A percentile compares a stretch with the other conserved stretches of the same genome.
Evolutionary conservation across 2,329 filamentous ascomycete genomes (phyloP).

Genomic region (Clarireedia sp.): DNA sequence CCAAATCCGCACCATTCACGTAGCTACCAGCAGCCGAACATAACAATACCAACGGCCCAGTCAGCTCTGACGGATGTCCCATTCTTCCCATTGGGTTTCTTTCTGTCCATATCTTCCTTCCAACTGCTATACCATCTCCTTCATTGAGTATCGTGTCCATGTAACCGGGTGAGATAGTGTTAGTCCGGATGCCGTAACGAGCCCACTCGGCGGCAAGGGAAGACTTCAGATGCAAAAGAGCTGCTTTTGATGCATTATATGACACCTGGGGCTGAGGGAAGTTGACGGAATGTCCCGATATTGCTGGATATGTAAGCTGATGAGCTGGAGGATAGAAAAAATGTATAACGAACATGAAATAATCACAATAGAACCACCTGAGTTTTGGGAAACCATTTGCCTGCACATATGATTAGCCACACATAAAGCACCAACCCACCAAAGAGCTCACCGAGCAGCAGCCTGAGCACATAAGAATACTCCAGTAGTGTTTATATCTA

Average conservation of each 20-base stretch:
- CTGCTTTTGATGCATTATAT: constrained; percentile 68
- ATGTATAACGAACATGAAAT: constrained; percentile 39
- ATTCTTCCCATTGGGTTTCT: constrained; percentile 58
- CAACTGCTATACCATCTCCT: constrained; percentile 47
- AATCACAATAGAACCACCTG: constrained; percentile 55
- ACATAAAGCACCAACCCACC: too few relatives aligned
- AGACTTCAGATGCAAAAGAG: constrained; percentile 53
- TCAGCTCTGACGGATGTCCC: constrained; percentile 55
- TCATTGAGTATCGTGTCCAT: constrained; percentile 59
- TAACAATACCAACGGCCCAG: constrained; percentile 53
- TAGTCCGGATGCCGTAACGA: constrained; percentile 60
- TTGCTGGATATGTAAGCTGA: constrained; percentile 43
- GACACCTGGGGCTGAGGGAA: constrained; percentile 54
- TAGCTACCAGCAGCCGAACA: constrained; percentile 55
- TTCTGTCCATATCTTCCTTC: constrained; percentile 45
- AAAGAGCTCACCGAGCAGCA: constrained; percentile 32
- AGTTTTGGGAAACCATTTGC: constrained; percentile 10
- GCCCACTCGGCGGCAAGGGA: constrained; percentile 69
- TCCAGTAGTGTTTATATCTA: constrained; percentile 68
- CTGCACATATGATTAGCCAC: neutral
- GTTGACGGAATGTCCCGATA: constrained; percentile 55
- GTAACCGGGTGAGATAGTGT: constrained; percentile 64
- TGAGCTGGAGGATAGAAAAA: too few relatives aligned
- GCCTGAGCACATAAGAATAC: constrained; percentile 64
- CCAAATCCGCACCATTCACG: constrained; percentile 40